Percentiles rank a stretch among this genome's conserved stretches.
Evolutionary conservation across 2,329 filamentous ascomycete genomes (phyloP).

Genomic region (Curvularia hawaiiensis): DNA sequence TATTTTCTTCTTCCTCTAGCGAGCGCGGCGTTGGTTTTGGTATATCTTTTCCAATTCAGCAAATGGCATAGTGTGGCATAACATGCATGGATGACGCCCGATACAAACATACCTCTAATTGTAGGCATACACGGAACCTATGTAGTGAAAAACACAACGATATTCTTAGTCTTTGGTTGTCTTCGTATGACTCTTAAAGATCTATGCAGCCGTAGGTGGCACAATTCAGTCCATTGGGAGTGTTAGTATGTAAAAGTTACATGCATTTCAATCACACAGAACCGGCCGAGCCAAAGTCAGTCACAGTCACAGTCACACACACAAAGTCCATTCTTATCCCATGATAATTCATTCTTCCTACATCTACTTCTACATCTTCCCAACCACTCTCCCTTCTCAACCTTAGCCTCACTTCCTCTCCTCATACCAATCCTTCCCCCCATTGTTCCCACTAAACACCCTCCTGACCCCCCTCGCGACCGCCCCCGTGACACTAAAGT

Average conservation of each 20-base stretch:
- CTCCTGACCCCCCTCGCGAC: conserved; percentile 39
- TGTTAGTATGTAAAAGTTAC: too few species aligned
- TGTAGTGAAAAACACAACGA: conserved; percentile 7
- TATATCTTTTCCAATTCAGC: conserved; percentile 2
- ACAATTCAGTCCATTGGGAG: neutral
- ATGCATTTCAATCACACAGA: neutral
- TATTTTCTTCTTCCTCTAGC: conserved; percentile 8
- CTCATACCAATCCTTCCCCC: neutral
- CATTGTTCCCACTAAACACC: conserved; percentile 24
- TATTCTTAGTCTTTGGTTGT: neutral
- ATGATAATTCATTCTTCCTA: neutral
- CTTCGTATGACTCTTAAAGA: too few species aligned
- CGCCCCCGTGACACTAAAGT: conserved; percentile 43
- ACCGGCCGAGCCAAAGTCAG: too few species aligned
- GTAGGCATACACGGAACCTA: conserved; percentile 5
- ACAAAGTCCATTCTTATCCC: neutral
- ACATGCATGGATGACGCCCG: neutral
- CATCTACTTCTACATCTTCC: neutral
- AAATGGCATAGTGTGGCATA: conserved; percentile 7
- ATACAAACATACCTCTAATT: conserved; percentile 3
- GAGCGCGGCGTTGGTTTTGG: conserved; percentile 23
- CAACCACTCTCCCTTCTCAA: neutral
- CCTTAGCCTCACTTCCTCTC: neutral
- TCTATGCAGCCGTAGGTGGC: neutral
- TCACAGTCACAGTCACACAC: too few species aligned